Percentiles rank a stretch among this genome's conserved stretches.
phyloP scores from a whole-genome alignment of 129 eudicot species.

The Centrapalus pauciflorus region DNA sequence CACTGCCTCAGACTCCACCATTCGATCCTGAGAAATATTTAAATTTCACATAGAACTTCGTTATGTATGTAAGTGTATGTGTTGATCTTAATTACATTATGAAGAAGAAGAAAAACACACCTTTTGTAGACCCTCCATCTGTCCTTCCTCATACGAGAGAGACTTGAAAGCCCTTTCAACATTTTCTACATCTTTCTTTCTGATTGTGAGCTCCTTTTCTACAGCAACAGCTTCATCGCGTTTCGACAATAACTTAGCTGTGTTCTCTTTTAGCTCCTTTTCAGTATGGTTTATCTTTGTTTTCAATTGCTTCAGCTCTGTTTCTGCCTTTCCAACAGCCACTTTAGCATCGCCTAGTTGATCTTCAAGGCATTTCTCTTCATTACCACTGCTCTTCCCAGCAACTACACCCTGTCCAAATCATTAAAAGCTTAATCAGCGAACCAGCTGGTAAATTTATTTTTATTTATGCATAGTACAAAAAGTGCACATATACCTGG shows the following conservation, averaged over 20 bases:
- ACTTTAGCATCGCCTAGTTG: slow-evolving; percentile 90
- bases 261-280: slow-evolving; percentile 79
- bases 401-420: slow-evolving; percentile 76
- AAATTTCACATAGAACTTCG: neutral
- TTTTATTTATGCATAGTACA: neutral
- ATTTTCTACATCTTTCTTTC: slow-evolving; percentile 67
- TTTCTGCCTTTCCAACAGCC: slow-evolving; percentile 90
- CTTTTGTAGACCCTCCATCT: slow-evolving; percentile 77
- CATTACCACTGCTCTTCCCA: slow-evolving; percentile 91
- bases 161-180: slow-evolving; percentile 61
- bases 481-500: slow-evolving; percentile 43
- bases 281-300: slow-evolving; percentile 71
- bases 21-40: slow-evolving; percentile 51
- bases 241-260: slow-evolving; percentile 49
- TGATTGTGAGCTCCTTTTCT: slow-evolving; percentile 64
- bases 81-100: neutral
- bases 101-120: slow-evolving; percentile 32
- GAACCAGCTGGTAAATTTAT: neutral
- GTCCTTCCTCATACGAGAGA: slow-evolving; percentile 60
- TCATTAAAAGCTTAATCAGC: slow-evolving; percentile 7
- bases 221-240: slow-evolving; percentile 69
- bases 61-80: neutral
- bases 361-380: slow-evolving; percentile 97
- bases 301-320: slow-evolving; percentile 82
- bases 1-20: slow-evolving; percentile 52